A percentile compares a stretch with the other conserved stretches of the same genome.
Evolutionary conservation across 257 asterid species (phyloP).

Genomic region (Solanum ossicruentum): DNA sequence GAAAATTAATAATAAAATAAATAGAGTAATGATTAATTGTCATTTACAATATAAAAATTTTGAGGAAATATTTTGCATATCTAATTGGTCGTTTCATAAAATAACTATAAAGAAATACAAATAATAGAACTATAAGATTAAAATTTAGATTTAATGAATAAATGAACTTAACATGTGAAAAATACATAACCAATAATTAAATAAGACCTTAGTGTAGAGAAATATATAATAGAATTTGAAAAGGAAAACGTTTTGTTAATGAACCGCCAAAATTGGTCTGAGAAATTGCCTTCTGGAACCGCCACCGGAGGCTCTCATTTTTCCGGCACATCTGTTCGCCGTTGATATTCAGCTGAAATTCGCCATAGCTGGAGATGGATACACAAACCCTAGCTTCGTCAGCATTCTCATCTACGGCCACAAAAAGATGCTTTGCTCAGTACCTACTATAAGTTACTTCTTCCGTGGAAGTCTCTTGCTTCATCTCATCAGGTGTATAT

Average conservation of each 20-base stretch:
- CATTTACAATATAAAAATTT: too few species aligned
- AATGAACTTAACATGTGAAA: too few species aligned
- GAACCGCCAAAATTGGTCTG: background rate
- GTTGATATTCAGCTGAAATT: background rate
- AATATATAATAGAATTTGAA: too few species aligned
- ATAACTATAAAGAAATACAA: too few species aligned
- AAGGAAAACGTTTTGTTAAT: background rate
- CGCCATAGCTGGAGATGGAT: conserved; percentile 20
- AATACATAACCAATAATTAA: too few species aligned
- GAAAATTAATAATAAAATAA: too few species aligned
- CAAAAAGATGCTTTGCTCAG: conserved; percentile 60
- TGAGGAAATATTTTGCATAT: too few species aligned
- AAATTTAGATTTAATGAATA: too few species aligned
- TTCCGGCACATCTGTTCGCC: background rate
- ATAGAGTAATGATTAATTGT: too few species aligned
- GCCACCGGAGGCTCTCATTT: background rate
- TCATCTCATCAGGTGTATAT: conserved; percentile 39
- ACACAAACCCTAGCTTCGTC: conserved; percentile 68
- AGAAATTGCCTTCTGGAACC: background rate
- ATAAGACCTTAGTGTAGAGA: too few species aligned
- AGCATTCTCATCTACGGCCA: conserved; percentile 31
- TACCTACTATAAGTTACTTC: conserved; percentile 35
- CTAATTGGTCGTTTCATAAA: too few species aligned
- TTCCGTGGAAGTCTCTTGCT: conserved; percentile 46
- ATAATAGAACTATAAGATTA: too few species aligned